Base-by-base conservation (phyloP, 2,329 filamentous ascomycete genomes). In the Setomelanomma holmii region DNA sequence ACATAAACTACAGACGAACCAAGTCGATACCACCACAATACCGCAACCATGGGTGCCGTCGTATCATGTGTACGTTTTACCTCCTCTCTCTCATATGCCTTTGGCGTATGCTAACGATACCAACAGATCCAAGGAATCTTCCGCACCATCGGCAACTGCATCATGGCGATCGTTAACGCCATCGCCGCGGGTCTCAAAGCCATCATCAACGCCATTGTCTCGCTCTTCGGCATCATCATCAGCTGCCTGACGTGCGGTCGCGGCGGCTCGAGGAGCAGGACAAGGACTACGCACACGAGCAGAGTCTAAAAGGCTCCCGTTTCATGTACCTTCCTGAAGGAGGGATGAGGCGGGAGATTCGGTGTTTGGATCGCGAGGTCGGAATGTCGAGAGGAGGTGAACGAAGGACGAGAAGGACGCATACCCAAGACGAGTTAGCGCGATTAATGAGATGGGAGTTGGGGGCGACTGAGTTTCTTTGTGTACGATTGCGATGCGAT, bases 1-100 rank as follows among this genome's bases (percentile, higher is more conserved):
- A 38, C 40, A 42, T 11, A 21, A 24, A 20, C 27, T 6, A 30
- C 10, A 45, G 12, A 30, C 27, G 21, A 50, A 23, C n/a, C 36
- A 35, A n/a, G n/a, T n/a, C n/a, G n/a, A n/a, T n/a, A 39, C 43
- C 40, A 23, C 44, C n/a, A 58, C 49, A 63, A 58, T 53, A 63
- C 68, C 54, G 58, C 61, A 60, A 87, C 75, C 64, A 93, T 95
- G 90, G 90, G 90, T 79, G 89, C 88, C 76, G 87, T 95, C 69
- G 81, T 91, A 63, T 93, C 89, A 74, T 93, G 90, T 73, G 90
- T 93, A 90, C 69, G 89, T 84, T 45, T 19, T 30, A 20, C 39
- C n/a, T 45, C 34, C 11, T 40, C 33, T 35, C 3, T 22, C 21
- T 19, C 23, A 16, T 20, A 19, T 22, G 42, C 21, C 11, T 20